These are phyloP conservation scores for Wilhelminamyces savonicus DNA, from an alignment of 805 yeast species.

Conservation along the genomic window DNA sequence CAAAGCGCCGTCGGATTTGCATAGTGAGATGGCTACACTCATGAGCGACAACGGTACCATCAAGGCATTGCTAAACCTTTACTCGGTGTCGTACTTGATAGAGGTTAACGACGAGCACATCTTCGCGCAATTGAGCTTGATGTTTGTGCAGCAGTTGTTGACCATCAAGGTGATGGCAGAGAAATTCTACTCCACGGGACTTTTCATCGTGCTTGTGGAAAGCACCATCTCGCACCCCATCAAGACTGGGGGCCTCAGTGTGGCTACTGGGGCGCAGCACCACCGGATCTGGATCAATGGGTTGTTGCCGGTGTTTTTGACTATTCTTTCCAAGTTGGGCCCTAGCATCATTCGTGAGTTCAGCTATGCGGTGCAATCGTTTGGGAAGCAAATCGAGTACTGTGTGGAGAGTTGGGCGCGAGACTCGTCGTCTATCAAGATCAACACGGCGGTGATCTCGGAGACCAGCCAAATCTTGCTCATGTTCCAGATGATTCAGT, in stretches of 20 bases:
- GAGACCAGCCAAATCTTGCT: conserved; percentile 56
- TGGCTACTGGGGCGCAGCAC: conserved; percentile 46
- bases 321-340: conserved; percentile 58
- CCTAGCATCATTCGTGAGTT: conserved; percentile 57
- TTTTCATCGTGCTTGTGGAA: conserved; percentile 61
- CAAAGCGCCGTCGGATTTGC: conserved; percentile 42
- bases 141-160: conserved; percentile 64
- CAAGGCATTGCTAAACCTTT: conserved; percentile 55
- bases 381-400: conserved; percentile 57
- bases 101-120: conserved; percentile 58
- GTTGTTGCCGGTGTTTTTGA: conserved; percentile 58
- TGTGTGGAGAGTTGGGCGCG: conserved; percentile 67
- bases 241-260: conserved; percentile 57
- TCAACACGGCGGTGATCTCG: conserved; percentile 29
- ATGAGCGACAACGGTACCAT: conserved; percentile 56
- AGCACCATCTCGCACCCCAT: conserved; percentile 65
- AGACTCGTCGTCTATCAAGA: conserved; percentile 38
- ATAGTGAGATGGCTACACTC: conserved; percentile 43
- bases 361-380: conserved; percentile 55
- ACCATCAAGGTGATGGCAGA: conserved; percentile 59
- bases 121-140: conserved; percentile 66
- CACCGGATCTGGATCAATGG: conserved; percentile 88
- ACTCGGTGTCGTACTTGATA: conserved; percentile 59
- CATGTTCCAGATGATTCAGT: conserved; percentile 50
- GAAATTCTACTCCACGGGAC: conserved; percentile 54